Conservation (phyloP, 2,329 filamentous ascomycete genomes). For the Coniochaeta ligniaria region DNA sequence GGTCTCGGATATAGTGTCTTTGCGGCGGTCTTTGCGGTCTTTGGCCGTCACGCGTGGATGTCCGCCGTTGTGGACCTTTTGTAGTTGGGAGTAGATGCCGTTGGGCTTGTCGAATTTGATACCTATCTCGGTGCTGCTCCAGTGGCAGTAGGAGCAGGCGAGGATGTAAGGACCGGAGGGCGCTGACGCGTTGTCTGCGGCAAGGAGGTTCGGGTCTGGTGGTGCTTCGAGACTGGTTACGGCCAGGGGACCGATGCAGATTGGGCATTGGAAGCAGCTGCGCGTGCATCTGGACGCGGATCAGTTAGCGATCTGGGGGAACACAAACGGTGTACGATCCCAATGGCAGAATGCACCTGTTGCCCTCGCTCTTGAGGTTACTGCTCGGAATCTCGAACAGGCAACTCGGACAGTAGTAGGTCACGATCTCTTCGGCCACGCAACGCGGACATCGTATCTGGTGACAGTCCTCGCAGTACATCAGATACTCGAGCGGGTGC, state of each 20-base stretch:
- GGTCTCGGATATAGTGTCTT: slow-evolving; percentile 24
- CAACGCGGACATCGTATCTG: slow-evolving; percentile 92
- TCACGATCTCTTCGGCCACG: slow-evolving; percentile 86
- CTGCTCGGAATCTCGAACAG: slow-evolving; percentile 94
- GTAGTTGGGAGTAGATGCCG: slow-evolving; percentile 74
- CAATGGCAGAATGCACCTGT: slow-evolving; percentile 61
- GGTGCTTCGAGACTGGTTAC: slow-evolving; percentile 63
- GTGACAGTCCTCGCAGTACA: slow-evolving; percentile 97
- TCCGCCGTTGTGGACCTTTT: slow-evolving; percentile 60
- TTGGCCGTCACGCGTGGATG: slow-evolving; percentile 39
- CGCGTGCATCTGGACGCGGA: slow-evolving; percentile 65
- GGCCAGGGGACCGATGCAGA: slow-evolving; percentile 74
- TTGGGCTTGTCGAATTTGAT: slow-evolving; percentile 86
- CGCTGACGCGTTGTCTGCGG: slow-evolving; percentile 30
- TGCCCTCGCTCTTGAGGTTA: slow-evolving; percentile 86
- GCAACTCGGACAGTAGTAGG: slow-evolving; percentile 92
- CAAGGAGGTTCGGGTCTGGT: slow-evolving; percentile 35
- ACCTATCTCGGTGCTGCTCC: slow-evolving; percentile 83
- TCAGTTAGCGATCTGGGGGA: slow-evolving; percentile 1
- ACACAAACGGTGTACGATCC: too few species aligned
- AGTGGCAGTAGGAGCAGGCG: slow-evolving; percentile 84
- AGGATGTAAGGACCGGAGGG: slow-evolving; percentile 62
- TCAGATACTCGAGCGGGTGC: slow-evolving; percentile 84
- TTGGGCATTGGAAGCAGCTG: slow-evolving; percentile 91
- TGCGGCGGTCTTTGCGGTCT: slow-evolving; percentile 44